Conservation (phyloP, 2,329 filamentous ascomycete genomes). For the Aphanocladium album region DNA sequence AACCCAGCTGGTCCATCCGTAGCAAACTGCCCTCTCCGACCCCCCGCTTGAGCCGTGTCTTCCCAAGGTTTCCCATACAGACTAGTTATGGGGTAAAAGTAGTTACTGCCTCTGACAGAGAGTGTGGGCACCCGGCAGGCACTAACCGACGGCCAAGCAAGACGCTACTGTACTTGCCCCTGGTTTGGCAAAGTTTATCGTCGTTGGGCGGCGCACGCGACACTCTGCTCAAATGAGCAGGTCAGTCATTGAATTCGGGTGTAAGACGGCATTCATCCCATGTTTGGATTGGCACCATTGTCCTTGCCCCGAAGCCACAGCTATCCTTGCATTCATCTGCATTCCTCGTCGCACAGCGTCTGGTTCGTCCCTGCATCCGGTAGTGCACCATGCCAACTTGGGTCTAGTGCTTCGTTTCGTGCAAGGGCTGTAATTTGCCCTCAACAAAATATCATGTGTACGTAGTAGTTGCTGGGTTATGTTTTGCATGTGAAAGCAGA, state of each 20-base stretch:
- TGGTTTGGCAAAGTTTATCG: background rate
- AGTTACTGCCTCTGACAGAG: background rate
- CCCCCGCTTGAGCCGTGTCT: background rate
- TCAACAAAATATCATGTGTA: conserved; percentile 2
- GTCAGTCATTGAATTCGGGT: background rate
- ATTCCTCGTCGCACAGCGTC: background rate
- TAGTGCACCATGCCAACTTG: background rate
- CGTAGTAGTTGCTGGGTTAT: background rate
- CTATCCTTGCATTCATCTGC: conserved; percentile 3
- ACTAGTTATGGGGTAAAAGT: background rate
- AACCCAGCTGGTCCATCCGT: background rate
- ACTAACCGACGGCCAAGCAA: background rate
- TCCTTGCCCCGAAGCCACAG: background rate
- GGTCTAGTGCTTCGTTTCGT: background rate
- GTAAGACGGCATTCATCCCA: background rate
- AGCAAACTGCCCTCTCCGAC: background rate
- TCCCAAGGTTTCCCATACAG: background rate
- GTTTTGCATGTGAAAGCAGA: background rate
- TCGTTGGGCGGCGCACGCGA: background rate
- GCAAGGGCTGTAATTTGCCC: background rate
- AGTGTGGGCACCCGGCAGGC: background rate
- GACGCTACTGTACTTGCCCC: background rate
- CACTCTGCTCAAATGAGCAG: background rate
- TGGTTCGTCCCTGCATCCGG: conserved; percentile 3
- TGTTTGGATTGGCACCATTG: background rate